These are phyloP conservation scores for Melastoma candidum DNA, from an alignment of 441 rosid species.

Conservation along the genomic window DNA sequence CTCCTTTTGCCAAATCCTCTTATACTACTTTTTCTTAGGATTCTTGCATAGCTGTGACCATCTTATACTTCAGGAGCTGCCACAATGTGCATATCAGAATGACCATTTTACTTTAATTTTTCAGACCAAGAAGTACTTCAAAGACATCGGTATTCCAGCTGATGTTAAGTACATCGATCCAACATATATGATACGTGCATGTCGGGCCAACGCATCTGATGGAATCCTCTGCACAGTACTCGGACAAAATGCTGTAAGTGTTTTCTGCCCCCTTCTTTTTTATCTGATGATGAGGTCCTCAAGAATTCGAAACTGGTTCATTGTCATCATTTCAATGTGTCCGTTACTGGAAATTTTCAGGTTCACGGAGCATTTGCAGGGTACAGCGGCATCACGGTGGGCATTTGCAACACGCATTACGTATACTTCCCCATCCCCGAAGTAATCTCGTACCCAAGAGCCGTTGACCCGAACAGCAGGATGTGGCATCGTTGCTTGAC, in stretches of 20 bases:
- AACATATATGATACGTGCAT: slow-evolving; percentile 95
- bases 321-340: neutral
- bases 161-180: slow-evolving; percentile 98
- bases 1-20: no score
- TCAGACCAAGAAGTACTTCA: slow-evolving; percentile 72
- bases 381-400: slow-evolving; percentile 85
- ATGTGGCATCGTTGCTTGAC: slow-evolving; percentile 99
- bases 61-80: no score
- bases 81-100: neutral
- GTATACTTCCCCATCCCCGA: slow-evolving; percentile 88
- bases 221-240: slow-evolving; percentile 90
- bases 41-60: no score
- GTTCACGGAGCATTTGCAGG: slow-evolving; percentile 99
- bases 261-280: slow-evolving; percentile 2
- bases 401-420: slow-evolving; percentile 86
- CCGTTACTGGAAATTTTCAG: slow-evolving; percentile 27
- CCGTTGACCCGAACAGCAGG: slow-evolving; percentile 85
- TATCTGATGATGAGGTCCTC: neutral
- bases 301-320: no score
- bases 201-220: slow-evolving; percentile 97
- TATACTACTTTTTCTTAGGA: no score
- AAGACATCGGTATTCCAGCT: slow-evolving; percentile 52
- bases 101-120: slow-evolving; percentile 7
- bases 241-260: slow-evolving; percentile 95
- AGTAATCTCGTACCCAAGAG: slow-evolving; percentile 72